Conservation (phyloP, 2,329 filamentous ascomycete species). For the Sclerotinia borealis region DNA sequence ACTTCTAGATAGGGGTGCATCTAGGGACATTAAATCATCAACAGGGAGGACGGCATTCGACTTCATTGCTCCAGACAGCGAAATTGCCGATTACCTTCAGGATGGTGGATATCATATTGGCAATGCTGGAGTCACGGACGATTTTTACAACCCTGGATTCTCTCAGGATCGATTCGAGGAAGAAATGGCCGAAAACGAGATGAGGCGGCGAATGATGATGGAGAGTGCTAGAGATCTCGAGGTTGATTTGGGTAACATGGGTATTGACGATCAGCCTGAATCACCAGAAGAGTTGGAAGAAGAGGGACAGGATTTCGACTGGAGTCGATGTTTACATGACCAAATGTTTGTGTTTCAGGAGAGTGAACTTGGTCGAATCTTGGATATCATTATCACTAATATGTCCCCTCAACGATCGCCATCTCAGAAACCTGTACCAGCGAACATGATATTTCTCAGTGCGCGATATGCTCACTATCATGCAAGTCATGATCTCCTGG, state of each 20-base stretch:
- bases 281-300: slow-evolving; percentile 75
- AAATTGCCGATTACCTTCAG: slow-evolving; percentile 92
- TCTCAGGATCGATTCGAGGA: slow-evolving; percentile 93
- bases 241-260: slow-evolving; percentile 91
- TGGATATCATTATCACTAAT: slow-evolving; percentile 93
- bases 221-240: slow-evolving; percentile 96
- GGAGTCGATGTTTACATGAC: slow-evolving; percentile 89
- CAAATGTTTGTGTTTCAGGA: slow-evolving; percentile 99
- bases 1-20: slow-evolving; percentile 86
- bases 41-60: slow-evolving; percentile 92
- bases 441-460: slow-evolving; percentile 93
- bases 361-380: slow-evolving; percentile 80
- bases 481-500: slow-evolving; percentile 76
- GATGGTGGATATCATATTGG: slow-evolving; percentile 90
- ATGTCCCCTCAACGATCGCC: slow-evolving; percentile 96
- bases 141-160: slow-evolving; percentile 91
- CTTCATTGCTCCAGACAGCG: slow-evolving; percentile 90
- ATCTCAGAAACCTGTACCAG: slow-evolving; percentile 95
- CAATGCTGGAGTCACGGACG: slow-evolving; percentile 70
- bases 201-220: slow-evolving; percentile 97
- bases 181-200: slow-evolving; percentile 92
- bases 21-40: slow-evolving; percentile 91
- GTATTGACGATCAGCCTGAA: slow-evolving; percentile 93
- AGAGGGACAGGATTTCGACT: slow-evolving; percentile 90
- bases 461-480: slow-evolving; percentile 97